These are phyloP conservation scores for Anthoceros angustus DNA, from an alignment of 225 moss, liverwort and hornwort genomes.

Conservation along the genomic window DNA sequence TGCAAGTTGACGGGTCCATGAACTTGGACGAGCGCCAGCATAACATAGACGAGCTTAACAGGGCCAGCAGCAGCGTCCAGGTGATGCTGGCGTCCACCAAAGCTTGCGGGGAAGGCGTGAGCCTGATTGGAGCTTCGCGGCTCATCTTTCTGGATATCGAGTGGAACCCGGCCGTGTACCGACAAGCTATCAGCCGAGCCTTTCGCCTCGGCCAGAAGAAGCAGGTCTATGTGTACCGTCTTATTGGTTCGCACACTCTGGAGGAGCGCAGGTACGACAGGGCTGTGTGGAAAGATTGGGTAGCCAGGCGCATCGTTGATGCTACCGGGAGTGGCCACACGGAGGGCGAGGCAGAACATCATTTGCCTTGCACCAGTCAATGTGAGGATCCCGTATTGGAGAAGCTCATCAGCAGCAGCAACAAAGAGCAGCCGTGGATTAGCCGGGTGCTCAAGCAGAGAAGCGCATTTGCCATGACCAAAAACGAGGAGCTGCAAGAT, in stretches of 20 bases:
- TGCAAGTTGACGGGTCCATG: slow-evolving; percentile 65
- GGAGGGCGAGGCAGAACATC: background rate
- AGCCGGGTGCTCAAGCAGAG: no score
- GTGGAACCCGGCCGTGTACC: slow-evolving; percentile 94
- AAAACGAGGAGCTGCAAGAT: no score
- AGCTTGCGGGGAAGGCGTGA: slow-evolving; percentile 94
- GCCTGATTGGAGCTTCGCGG: slow-evolving; percentile 74
- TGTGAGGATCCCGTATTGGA: background rate
- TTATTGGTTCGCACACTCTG: slow-evolving; percentile 51
- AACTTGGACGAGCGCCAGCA: slow-evolving; percentile 39
- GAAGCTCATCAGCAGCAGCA: background rate
- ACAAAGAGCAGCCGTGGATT: background rate
- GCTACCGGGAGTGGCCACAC: background rate
- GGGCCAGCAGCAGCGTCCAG: slow-evolving; percentile 23
- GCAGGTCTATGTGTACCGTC: slow-evolving; percentile 82
- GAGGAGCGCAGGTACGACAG: slow-evolving; percentile 73
- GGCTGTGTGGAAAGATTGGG: slow-evolving; percentile 76
- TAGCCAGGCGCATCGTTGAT: slow-evolving; percentile 10
- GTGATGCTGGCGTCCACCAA: slow-evolving; percentile 81
- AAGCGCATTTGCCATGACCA: no score
- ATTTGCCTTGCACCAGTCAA: background rate
- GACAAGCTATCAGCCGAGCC: slow-evolving; percentile 91
- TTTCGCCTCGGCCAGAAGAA: slow-evolving; percentile 73
- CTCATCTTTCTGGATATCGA: slow-evolving; percentile 88
- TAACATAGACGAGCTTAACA: slow-evolving; percentile 67